phyloP scores from a whole-genome alignment of 129 eudicot species.

The Centella asiatica region DNA sequence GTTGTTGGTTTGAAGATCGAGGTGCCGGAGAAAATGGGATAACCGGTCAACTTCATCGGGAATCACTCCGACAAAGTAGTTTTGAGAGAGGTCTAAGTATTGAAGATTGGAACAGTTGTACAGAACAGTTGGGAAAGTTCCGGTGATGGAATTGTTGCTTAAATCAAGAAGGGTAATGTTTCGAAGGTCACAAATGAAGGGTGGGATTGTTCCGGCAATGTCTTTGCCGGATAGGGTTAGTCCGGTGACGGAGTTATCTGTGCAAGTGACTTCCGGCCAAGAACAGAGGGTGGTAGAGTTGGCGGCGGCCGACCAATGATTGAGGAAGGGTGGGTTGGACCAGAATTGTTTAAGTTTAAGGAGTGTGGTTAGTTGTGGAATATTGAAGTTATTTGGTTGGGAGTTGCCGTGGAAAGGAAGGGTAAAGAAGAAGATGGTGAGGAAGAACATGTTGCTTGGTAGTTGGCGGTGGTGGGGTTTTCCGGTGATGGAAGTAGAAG shows the following conservation, averaged over 20 bases:
- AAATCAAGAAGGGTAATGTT: constrained; percentile 49
- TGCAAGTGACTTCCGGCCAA: constrained; percentile 68
- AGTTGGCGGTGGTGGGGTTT: constrained; percentile 3
- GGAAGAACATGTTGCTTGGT: background rate
- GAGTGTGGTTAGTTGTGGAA: constrained; percentile 40
- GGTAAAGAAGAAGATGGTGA: constrained; percentile 17
- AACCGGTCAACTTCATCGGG: constrained; percentile 44
- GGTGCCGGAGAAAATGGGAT: constrained; percentile 28
- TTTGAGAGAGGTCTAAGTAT: constrained; percentile 47
- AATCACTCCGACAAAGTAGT: constrained; percentile 44
- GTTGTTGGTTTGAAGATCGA: constrained; percentile 40
- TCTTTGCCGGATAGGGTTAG: constrained; percentile 12
- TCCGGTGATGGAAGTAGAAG: constrained; percentile 8
- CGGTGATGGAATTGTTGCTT: constrained; percentile 30
- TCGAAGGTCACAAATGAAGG: constrained; percentile 52
- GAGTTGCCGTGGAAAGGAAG: constrained; percentile 37
- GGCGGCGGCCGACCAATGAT: constrained; percentile 51
- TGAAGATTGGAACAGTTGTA: constrained; percentile 58
- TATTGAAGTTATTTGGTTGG: constrained; percentile 28
- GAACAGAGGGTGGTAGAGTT: constrained; percentile 25
- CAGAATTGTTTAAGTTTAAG: constrained; percentile 44
- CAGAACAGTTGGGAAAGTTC: constrained; percentile 41
- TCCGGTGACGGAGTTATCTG: constrained; percentile 26
- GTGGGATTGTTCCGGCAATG: constrained; percentile 39
- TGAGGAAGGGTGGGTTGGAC: constrained; percentile 34